Evolutionary conservation across 306 rosid genomes (phyloP), one percentile per base, ranked within the genome.

Genomic region (Biancaea sappan): DNA sequence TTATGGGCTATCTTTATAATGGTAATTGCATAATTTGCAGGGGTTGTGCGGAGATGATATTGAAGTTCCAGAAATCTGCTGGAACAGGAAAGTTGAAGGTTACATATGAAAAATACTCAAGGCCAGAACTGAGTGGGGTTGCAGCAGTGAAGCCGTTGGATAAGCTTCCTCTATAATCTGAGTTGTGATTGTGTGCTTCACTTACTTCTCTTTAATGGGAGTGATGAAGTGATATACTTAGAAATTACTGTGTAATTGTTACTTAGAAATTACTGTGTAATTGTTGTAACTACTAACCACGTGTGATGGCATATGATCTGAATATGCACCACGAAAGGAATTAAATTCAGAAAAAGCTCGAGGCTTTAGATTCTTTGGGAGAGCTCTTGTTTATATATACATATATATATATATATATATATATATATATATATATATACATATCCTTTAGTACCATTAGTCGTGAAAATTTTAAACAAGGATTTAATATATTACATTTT

Each of bases 21-120:
- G 71, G 63, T 71, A 60, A 78, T 56, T 34, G 26, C 61, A 21
- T 71, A 51, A 69, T 56, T 29, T 74, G 64, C 71, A 94, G 97
- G 82, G 81, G 63, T 38, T 85, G 97, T 44, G 97, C 92, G 1
- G 91, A 89, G 79, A 82, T 86, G 94, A 82, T 94, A 60, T 71
- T 91, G 82, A 86, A 81, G 74, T 83, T 91, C 66, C 97, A 91
- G 35, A 90, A 79, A 74, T 83, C 89, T 85, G 90, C 97, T 0
- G 72, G 82, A 53, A 6, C 37, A 21, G 91, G 97, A 72, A 87
- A 83, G 69, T 70, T 91, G 54, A 84, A 65, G 68, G 96, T 94
- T 67, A 67, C 91, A 1, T 83, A 75, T 24, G 94, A 94, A 66
- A 94, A 91, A 78, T 91, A 88, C 73, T 77, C 74, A 66, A 88